Base-by-base conservation (phyloP, 257 asterid species). In the Gentiana macrophylla region DNA sequence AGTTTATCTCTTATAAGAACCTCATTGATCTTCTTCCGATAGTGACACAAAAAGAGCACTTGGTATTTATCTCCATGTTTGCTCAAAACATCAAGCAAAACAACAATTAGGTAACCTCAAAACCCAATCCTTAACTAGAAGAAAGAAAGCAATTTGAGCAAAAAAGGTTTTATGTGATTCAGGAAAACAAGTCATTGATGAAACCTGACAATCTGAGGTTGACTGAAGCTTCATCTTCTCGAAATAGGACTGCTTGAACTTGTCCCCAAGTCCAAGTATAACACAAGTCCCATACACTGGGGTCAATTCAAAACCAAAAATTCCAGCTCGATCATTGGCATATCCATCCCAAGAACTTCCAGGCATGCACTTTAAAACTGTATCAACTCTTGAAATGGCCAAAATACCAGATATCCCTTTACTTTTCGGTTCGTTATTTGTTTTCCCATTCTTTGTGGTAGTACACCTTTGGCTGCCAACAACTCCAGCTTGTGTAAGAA, bases 111-210 rank as follows among this genome's bases (percentile, higher is more conserved):
- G 62, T 87, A 91, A 37, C 98, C 98, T 76, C 60, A 87, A 65
- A 62, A 91, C 93, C 57, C 94, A 77, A 74, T 91, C 98, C 80
- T 91, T 96, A 37, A 91, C 98, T 1, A 91, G 77, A 43, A 91
- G 87, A 68, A 87, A 91, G n/a, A 96, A 96, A 1, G 98, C 98
- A 70, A 91, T 91, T 67, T 91, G 98, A 2, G 98, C 94, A 12
- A 91, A 91, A 61, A 91, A 87, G 0, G 96, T 84, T 67, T 87
- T 95, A 57, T 91, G 98, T 5, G 96, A 87, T 73, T 91, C 98
- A 9, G 87, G 80, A 49, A 91, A 91, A 34, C 94, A 96, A 0
- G 96, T 84, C 95, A 84, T 84, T 8, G 98, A 81, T 12, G 98
- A 91, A 57, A 91, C 96, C 80, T 91, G 98, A 67, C 87, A 87